Evolutionary conservation across 257 asterid genomes (phyloP), one percentile per base, ranked within the genome.

Genomic region (Solanum habrochaites): DNA sequence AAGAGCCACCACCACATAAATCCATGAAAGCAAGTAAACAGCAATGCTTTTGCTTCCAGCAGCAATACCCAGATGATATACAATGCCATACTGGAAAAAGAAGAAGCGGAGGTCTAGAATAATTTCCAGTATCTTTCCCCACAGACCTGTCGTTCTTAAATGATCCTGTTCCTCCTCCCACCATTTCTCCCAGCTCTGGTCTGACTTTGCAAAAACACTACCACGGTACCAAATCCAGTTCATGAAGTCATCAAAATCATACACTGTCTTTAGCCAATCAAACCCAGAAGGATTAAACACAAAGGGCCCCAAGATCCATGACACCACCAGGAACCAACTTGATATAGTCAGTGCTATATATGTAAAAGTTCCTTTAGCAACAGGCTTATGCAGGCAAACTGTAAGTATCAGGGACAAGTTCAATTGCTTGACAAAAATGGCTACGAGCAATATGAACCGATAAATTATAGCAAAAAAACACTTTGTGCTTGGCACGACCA

Each of bases 101-200:
- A 97, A 97, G 95, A 95, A 97, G 25, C 99, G 99, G 58, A 97
- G 96, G 91, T 93, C 95, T 92, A 97, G 89, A 85, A 95, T 91
- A 80, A 93, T 92, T 91, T 97, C 99, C 86, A 95, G 83, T 58
- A 93, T 72, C 90, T 93, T 95, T 75, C 99, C 99, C 97, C 95
- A 95, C 49, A 94, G 86, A 87, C 99, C 99, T 78, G 99, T 97
- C 66, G 97, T 95, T 90, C 99, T 93, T 71, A 97, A 86, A 92
- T 97, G 99, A 91, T 95, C 99, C 88, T 95, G 99, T 92, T 97
- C 99, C 92, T 97, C 99, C 11, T 93, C 88, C 99, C 99, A 97
- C 99, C 99, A 97, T 89, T 93, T 90, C 92, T 97, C 98, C 99
- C 99, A 97, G 94, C 99, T 95, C 91, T 95, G 99, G 86, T 97